Base-by-base conservation (phyloP, 2,329 filamentous ascomycete genomes). In the Claviceps monticola region DNA sequence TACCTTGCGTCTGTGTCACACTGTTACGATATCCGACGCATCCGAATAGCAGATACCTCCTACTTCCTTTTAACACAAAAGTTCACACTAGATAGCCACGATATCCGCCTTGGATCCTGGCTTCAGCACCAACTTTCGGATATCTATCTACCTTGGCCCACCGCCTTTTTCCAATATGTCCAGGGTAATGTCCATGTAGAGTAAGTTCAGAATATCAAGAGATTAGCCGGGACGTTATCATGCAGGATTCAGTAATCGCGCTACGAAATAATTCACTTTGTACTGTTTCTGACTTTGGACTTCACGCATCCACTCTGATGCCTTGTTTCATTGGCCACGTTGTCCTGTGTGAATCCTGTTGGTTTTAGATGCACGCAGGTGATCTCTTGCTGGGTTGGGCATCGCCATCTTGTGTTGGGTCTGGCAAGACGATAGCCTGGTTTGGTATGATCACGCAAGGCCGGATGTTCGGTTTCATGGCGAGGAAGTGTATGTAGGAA, bases 161-260 rank as follows among this genome's bases (percentile, higher is more conserved):
- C 45, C 38, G 38, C 42, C 55, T 54, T 53, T 56, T 55, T 51
- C 26, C 49, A 26, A 49, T 14, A 26, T 56, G 45, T 51, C 3
- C 17, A 56, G 54, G 60, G 60, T 56, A 61, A 58, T 61, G 50
- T 60, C 57, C 55, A 61, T 62, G 53, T 62, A 61, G 58, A 64
- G 52, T 62, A 60, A 34, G 29, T 34, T 64, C 62, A 63, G 51
- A 61, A 60, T 64, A 63, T 56, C 58, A 54, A 51, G 42, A 37
- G 19, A 62, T 46, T 43, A 54, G 52, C 52, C 47, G 26, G 50
- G 57, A 59, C 50, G 17, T 48, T 57, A 60, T 62, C 56, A 13
- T 23, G 41, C 11, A 43, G n/a, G n/a, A 62, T 56, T 57, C 56
- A 56, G 56, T 58, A 60, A 60, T 55, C 61, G 60, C 60, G 60